These are phyloP conservation scores for Pythium guiyangense DNA, from an alignment of 352 stramenopile genomes.

Conservation along the genomic window DNA sequence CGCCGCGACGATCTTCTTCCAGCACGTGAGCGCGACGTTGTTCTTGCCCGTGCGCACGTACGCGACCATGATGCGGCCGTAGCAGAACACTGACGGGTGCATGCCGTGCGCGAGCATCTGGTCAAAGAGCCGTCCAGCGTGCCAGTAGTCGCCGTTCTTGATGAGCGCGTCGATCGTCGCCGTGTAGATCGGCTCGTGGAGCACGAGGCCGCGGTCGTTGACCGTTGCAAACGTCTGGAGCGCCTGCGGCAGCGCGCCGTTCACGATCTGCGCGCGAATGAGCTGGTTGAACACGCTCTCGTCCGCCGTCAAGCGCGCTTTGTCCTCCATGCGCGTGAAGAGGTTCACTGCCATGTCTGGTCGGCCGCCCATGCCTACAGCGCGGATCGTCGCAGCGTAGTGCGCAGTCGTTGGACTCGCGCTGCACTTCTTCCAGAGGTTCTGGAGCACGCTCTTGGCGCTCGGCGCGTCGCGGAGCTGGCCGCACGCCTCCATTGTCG, in stretches of 20 bases:
- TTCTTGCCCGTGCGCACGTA: conserved; percentile 68
- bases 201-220: conserved; percentile 38
- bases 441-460: conserved; percentile 43
- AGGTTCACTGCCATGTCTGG: conserved; percentile 48
- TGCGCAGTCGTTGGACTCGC: conserved; percentile 25
- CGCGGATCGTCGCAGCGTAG: conserved; percentile 60
- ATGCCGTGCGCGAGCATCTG: conserved; percentile 69
- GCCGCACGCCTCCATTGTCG: conserved; percentile 67
- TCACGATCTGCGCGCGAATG: conserved; percentile 76
- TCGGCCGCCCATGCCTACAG: conserved; percentile 52
- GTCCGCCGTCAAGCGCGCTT: conserved; percentile 34
- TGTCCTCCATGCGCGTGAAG: conserved; percentile 66
- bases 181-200: conserved; percentile 75
- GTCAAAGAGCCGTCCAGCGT: conserved; percentile 62
- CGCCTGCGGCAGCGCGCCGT: conserved; percentile 53
- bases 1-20: conserved; percentile 54
- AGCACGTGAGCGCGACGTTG: conserved; percentile 57
- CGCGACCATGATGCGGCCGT: conserved; percentile 69
- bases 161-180: conserved; percentile 70
- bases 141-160: conserved; percentile 51
- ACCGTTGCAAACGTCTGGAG: conserved; percentile 68
- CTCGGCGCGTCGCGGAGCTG: conserved; percentile 48
- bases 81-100: conserved; percentile 63
- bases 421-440: conserved; percentile 22
- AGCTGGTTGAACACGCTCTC: conserved; percentile 58